Conservation (phyloP, 805 yeast genomes). For the Metschnikowia vanudenii region DNA sequence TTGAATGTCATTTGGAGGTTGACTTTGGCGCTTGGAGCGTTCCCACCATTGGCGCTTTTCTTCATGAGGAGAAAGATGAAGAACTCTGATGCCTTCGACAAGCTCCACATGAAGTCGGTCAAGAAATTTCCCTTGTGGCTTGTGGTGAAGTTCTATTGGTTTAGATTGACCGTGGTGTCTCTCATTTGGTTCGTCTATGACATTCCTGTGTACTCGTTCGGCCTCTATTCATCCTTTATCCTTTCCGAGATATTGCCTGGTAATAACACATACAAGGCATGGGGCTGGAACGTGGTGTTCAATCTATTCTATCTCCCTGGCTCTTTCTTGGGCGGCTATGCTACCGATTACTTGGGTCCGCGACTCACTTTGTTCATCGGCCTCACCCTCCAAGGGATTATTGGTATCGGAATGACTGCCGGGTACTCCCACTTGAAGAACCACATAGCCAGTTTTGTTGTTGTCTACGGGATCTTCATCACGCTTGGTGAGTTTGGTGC, state of each 20-base stretch:
- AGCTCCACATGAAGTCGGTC: slow-evolving; percentile 64
- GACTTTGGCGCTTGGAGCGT: slow-evolving; percentile 84
- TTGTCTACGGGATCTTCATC: slow-evolving; percentile 83
- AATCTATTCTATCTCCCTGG: slow-evolving; percentile 91
- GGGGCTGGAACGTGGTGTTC: slow-evolving; percentile 91
- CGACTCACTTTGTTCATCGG: slow-evolving; percentile 73
- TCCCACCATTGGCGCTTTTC: slow-evolving; percentile 79
- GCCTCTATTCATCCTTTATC: slow-evolving; percentile 76
- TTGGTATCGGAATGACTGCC: slow-evolving; percentile 86
- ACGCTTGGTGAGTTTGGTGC: slow-evolving; percentile 93
- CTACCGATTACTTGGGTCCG: slow-evolving; percentile 88
- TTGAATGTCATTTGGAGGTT: slow-evolving; percentile 89
- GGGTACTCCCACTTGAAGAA: slow-evolving; percentile 52
- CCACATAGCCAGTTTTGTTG: slow-evolving; percentile 75
- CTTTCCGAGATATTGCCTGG: slow-evolving; percentile 56
- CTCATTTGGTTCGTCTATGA: slow-evolving; percentile 91
- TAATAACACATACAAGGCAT: slow-evolving; percentile 63
- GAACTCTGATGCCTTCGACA: slow-evolving; percentile 70
- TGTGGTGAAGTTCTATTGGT: slow-evolving; percentile 79
- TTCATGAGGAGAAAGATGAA: slow-evolving; percentile 71
- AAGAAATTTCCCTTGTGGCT: slow-evolving; percentile 61
- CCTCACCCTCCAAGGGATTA: slow-evolving; percentile 65
- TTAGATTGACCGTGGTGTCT: slow-evolving; percentile 66
- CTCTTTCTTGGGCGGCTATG: slow-evolving; percentile 77
- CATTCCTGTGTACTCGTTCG: slow-evolving; percentile 83